A percentile compares a stretch with the other conserved stretches of the same genome.
Conservation (phyloP, 768 basidiomycete genomes). For the Boletus insuetus region DNA sequence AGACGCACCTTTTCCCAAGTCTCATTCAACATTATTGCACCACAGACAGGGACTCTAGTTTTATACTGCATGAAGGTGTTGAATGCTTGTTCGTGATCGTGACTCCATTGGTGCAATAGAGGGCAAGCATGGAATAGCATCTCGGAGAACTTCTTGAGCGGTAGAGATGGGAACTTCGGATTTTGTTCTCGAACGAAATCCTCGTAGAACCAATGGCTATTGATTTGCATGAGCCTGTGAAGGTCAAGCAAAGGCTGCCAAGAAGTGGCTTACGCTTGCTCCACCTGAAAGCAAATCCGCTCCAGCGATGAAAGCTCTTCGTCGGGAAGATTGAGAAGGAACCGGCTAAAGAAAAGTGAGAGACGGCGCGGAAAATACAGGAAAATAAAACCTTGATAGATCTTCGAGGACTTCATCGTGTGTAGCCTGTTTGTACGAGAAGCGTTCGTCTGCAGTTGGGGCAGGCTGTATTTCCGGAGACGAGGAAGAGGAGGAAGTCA, state of each 20-base stretch:
- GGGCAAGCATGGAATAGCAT: conserved; percentile 87
- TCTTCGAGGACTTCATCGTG: conserved; percentile 89
- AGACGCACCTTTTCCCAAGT: conserved; percentile 83
- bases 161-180: conserved; percentile 79
- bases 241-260: conserved; percentile 7
- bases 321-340: conserved; percentile 93
- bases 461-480: conserved; percentile 67
- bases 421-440: conserved; percentile 66
- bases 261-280: conserved; percentile 81
- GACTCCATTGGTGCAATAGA: conserved; percentile 75
- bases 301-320: conserved; percentile 90
- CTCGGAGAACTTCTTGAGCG: conserved; percentile 90
- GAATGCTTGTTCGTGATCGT: conserved; percentile 84
- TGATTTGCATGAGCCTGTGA: conserved; percentile 11
- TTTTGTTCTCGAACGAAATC: conserved; percentile 95
- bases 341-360: conserved; percentile 58
- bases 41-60: conserved; percentile 94
- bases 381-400: conserved; percentile 66
- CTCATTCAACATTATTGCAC: conserved; percentile 92
- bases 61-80: conserved; percentile 94
- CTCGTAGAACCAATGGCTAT: conserved; percentile 99
- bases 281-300: conserved; percentile 96
- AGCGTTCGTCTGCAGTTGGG: conserved; percentile 41
- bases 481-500: conserved; percentile 78
- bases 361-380: conserved; percentile 7